These are phyloP conservation scores for Linum trigynum DNA, from an alignment of 345 rosid genomes.

Conservation along the genomic window DNA sequence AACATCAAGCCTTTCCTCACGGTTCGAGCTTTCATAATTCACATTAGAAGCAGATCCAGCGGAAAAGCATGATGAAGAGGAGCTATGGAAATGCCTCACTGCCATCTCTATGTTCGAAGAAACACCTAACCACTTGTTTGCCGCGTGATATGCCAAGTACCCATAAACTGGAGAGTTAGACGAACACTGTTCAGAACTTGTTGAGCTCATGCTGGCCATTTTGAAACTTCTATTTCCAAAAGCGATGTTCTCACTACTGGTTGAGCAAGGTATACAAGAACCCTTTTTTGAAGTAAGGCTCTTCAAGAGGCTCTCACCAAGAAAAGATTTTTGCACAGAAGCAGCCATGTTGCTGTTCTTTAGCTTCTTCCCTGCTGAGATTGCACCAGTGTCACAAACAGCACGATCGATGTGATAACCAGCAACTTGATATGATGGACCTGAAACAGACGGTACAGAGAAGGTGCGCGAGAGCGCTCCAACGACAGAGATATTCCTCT, in stretches of 20 bases:
- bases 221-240: slow-evolving; percentile 22
- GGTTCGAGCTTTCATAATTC: slow-evolving; percentile 43
- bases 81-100: slow-evolving; percentile 45
- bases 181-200: slow-evolving; percentile 30
- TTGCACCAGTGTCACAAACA: slow-evolving; percentile 30
- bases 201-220: slow-evolving; percentile 56
- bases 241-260: slow-evolving; percentile 18
- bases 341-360: slow-evolving; percentile 42
- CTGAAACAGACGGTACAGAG: slow-evolving; percentile 85
- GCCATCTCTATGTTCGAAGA: slow-evolving; percentile 28
- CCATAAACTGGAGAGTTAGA: slow-evolving; percentile 36
- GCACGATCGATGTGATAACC: slow-evolving; percentile 72
- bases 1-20: slow-evolving; percentile 41
- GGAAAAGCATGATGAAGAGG: slow-evolving; percentile 33
- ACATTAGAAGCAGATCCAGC: slow-evolving; percentile 66
- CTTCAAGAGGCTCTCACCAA: slow-evolving; percentile 29
- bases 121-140: slow-evolving; percentile 40
- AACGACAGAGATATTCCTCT: slow-evolving; percentile 66
- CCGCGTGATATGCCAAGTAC: slow-evolving; percentile 37
- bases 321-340: slow-evolving; percentile 32
- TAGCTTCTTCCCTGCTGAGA: slow-evolving; percentile 22
- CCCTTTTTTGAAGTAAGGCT: slow-evolving; percentile 26
- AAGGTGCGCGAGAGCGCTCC: slow-evolving; percentile 68
- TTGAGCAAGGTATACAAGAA: slow-evolving; percentile 14
- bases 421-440: slow-evolving; percentile 79